phyloP scores from a whole-genome alignment of 2,329 filamentous ascomycete genomes.

The Bipolaris oryzae region DNA sequence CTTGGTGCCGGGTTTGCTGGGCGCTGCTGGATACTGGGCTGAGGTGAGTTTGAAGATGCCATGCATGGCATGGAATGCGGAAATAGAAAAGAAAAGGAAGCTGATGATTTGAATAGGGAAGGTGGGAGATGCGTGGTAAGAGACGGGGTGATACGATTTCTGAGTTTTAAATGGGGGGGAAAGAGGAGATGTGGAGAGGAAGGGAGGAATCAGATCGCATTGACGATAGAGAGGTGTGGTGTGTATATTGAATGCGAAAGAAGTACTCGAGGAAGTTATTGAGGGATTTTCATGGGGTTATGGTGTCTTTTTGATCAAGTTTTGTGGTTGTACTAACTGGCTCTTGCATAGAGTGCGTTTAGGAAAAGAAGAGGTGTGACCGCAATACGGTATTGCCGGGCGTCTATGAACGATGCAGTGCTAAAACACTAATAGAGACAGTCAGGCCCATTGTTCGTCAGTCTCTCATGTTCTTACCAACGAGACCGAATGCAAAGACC shows the following conservation, averaged over 20 bases:
- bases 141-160: constrained; percentile 81
- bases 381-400: not conserved
- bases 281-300: not conserved
- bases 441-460: not conserved
- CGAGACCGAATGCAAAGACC: not conserved
- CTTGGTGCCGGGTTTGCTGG: constrained; percentile 72
- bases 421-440: not conserved
- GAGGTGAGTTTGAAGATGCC: constrained; percentile 71
- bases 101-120: constrained; percentile 66
- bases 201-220: constrained; percentile 21
- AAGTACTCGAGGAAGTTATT: not conserved
- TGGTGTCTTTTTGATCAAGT: not conserved
- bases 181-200: not conserved
- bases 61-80: not conserved
- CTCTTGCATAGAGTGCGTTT: not conserved
- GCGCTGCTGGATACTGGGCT: constrained; percentile 75
- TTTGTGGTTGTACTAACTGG: not conserved
- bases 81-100: constrained; percentile 13
- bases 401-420: not conserved
- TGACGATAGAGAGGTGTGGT: not conserved
- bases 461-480: not conserved
- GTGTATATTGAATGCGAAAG: not conserved
- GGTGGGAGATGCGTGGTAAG: constrained; percentile 85
- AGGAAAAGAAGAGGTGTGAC: not conserved
- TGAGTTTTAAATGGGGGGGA: constrained; percentile 66